Conservation (phyloP, 306 rosid species). For the Ormosia semicastrata region DNA sequence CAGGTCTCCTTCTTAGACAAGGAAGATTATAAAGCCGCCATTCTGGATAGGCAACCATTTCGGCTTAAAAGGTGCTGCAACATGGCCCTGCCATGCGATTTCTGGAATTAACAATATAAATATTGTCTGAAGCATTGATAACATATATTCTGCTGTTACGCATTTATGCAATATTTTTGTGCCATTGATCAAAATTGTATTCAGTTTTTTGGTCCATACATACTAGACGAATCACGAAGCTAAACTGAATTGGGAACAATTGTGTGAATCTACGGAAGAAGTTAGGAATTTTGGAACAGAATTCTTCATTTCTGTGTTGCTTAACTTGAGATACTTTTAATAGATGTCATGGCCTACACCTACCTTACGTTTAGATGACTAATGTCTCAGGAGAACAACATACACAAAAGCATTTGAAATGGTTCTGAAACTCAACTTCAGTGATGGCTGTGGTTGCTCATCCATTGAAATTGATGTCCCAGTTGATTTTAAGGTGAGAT, state of each 20-base stretch:
- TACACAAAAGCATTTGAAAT: slow-evolving; percentile 69
- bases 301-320: slow-evolving; percentile 1
- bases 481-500: slow-evolving; percentile 76
- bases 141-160: not conserved
- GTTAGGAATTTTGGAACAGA: not conserved
- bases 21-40: slow-evolving; percentile 52
- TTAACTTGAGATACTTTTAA: not conserved
- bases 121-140: too few species aligned
- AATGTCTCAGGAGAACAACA: slow-evolving; percentile 71
- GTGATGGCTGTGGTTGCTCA: slow-evolving; percentile 83
- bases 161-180: not conserved
- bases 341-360: not conserved
- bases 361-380: slow-evolving; percentile 34
- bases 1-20: slow-evolving; percentile 54
- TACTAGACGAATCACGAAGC: not conserved
- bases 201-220: not conserved
- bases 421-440: slow-evolving; percentile 78
- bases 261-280: not conserved
- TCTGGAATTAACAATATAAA: too few species aligned
- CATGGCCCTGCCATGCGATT: too few species aligned
- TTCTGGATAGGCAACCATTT: slow-evolving; percentile 49
- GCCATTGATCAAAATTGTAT: slow-evolving; percentile 1
- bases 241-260: not conserved
- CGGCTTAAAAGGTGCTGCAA: slow-evolving; percentile 47
- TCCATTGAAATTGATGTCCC: slow-evolving; percentile 64